Evolutionary conservation across 108 stramenopile genomes (phyloP).

Genomic region (Mayamaea pseudoterrestris): DNA sequence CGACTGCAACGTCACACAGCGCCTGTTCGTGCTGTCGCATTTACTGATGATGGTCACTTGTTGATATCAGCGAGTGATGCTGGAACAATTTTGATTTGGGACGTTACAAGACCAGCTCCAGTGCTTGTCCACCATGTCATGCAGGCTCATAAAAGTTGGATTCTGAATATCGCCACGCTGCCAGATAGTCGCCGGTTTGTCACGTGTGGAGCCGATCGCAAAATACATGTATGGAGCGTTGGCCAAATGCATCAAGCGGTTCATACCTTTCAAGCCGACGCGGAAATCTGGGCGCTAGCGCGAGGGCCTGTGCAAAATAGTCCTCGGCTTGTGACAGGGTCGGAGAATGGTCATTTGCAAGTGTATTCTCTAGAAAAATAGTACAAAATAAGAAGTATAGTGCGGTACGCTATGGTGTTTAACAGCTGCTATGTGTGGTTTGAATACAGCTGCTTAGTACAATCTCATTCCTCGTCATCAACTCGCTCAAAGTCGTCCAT

Average conservation of each 20-base stretch:
- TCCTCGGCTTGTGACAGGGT: constrained; percentile 20
- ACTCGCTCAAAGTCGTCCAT: not conserved
- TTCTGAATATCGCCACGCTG: constrained; percentile 11
- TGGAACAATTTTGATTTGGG: constrained; percentile 31
- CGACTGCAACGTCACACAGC: constrained; percentile 22
- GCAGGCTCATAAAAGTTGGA: constrained; percentile 31
- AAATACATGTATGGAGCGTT: constrained; percentile 26
- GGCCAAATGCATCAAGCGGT: constrained; percentile 17
- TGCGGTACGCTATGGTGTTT: too few species aligned
- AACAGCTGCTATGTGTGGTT: too few species aligned
- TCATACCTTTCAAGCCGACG: constrained; percentile 19
- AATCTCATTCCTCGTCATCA: constrained; percentile 6
- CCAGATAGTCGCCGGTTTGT: constrained; percentile 25
- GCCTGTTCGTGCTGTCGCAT: constrained; percentile 24
- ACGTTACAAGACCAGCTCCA: constrained; percentile 9
- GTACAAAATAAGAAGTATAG: too few species aligned
- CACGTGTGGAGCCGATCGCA: constrained; percentile 23
- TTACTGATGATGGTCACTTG: constrained; percentile 27
- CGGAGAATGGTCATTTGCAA: constrained; percentile 18
- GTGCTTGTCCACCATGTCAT: constrained; percentile 30
- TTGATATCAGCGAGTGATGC: constrained; percentile 26
- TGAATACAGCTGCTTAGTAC: not conserved
- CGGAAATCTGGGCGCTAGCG: not conserved
- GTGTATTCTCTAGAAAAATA: constrained; percentile 17
- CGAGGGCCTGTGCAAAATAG: not conserved